A percentile compares a stretch with the other conserved stretches of the same genome.
phyloP scores from a whole-genome alignment of 129 eudicot species.

The Erigeron canadensis region DNA sequence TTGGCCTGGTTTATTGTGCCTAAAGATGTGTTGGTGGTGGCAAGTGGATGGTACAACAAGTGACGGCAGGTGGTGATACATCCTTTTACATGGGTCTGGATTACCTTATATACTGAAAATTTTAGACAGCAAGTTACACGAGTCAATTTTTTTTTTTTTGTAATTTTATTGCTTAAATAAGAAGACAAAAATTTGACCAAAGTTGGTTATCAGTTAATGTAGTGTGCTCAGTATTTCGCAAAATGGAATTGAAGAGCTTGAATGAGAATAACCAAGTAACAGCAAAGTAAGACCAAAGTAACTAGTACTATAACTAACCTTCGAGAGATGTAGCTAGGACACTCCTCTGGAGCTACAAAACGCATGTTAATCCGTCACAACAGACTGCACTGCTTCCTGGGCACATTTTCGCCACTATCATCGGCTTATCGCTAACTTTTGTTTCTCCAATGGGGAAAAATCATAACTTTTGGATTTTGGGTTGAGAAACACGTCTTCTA shows the following conservation, averaged over 20 bases:
- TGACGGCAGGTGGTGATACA: too few relatives aligned
- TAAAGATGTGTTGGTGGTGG: too few relatives aligned
- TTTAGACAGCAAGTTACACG: neutral
- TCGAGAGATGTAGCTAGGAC: constrained; percentile 96
- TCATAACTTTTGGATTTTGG: too few relatives aligned
- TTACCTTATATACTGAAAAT: too few relatives aligned
- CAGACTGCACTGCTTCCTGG: constrained; percentile 36
- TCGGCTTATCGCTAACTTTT: constrained; percentile 22
- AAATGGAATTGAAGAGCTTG: neutral
- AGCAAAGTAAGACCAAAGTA: too few relatives aligned
- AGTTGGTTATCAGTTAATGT: neutral
- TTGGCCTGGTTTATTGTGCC: too few relatives aligned
- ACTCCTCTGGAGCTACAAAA: constrained; percentile 58
- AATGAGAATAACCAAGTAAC: neutral
- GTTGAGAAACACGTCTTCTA: too few relatives aligned
- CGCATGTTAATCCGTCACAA: constrained; percentile 42
- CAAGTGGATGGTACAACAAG: too few relatives aligned
- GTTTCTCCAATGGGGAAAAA: constrained; percentile 33
- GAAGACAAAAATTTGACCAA: neutral
- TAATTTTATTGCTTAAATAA: neutral
- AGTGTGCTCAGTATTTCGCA: neutral
- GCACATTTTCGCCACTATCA: constrained; percentile 31
- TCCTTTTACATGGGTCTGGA: too few relatives aligned
- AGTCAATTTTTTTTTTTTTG: neutral
- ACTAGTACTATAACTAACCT: constrained; percentile 51